Base-by-base conservation (phyloP, 768 basidiomycete species). In the Saitozyma sp. region DNA sequence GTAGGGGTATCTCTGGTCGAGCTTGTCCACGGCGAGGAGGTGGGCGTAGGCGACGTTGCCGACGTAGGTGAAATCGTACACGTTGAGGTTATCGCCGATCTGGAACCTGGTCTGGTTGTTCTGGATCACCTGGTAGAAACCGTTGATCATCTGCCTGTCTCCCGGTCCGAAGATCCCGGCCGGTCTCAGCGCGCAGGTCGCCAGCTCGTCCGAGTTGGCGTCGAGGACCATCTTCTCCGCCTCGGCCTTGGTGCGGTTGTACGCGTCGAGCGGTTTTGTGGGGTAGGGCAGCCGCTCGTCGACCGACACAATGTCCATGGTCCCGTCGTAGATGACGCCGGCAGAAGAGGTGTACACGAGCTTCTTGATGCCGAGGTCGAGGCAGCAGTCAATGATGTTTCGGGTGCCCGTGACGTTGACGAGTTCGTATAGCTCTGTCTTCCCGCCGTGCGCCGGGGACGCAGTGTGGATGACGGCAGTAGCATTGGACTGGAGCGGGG, bases 121-220 rank as follows among this genome's bases (percentile, higher is more conserved):
- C 71, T 89, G 84, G 78, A 91, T 89, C 4, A 88, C 92, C 61
- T 88, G 82, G 77, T 86, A 87, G 42, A 95, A 82, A n/a, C 90
- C 91, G 0, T 84, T 80, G 80, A 94, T 86, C 66, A 86, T 84
- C 78, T 96, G 93, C 9, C 91, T 86, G 73, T 98, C 96, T 6
- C 95, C 93, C 6, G 93, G 92, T 13, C 96, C 96, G 71, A 97
- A 98, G 70, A 98, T 96, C 2, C 95, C 93, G 16, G 94, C 88
- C 1, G 95, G 95, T 45, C 96, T 83, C 49, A 98, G 80, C 13
- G 93, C 90, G 51, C 94, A 91, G 0, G 96, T 98, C 65, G 90
- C 79, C 7, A 98, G 82, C 19, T 85, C 85, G 70, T 88, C 86
- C 5, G 89, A 91, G 70, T 97, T 99, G 13, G 96, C 90, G 38